A percentile compares a stretch with the other conserved stretches of the same genome.
phyloP scores from a whole-genome alignment of 2,329 filamentous ascomycete genomes.

The Microsporum audouinii region DNA sequence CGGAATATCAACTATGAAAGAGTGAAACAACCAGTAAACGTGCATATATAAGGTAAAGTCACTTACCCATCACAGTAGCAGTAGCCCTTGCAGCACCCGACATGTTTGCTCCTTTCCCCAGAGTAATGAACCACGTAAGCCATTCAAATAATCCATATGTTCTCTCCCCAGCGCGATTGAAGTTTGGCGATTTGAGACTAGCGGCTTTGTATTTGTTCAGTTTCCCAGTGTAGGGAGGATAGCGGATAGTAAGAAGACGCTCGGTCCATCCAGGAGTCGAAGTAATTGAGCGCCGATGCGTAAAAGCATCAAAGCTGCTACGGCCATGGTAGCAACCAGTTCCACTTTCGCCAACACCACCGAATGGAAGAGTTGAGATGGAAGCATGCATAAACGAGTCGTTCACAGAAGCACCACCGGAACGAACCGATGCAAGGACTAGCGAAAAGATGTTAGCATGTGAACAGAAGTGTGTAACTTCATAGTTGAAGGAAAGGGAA shows the following conservation, averaged over 20 bases:
- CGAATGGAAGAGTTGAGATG: constrained; percentile 63
- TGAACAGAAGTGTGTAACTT: background rate
- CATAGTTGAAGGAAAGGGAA: background rate
- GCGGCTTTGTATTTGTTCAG: constrained; percentile 41
- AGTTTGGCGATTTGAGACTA: constrained; percentile 45
- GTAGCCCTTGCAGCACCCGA: constrained; percentile 27
- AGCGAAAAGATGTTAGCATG: background rate
- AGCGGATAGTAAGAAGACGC: constrained; percentile 44
- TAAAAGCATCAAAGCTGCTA: constrained; percentile 53
- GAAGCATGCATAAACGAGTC: constrained; percentile 57
- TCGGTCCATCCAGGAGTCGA: constrained; percentile 52
- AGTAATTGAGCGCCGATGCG: constrained; percentile 48
- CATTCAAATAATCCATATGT: constrained; percentile 25
- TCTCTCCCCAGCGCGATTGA: constrained; percentile 46
- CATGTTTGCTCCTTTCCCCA: constrained; percentile 32
- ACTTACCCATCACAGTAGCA: constrained; percentile 32
- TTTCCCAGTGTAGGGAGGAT: constrained; percentile 51
- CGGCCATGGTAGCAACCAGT: constrained; percentile 67
- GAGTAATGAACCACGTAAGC: constrained; percentile 30
- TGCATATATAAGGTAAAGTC: constrained; percentile 9
- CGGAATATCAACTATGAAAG: background rate
- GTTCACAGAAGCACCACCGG: constrained; percentile 51
- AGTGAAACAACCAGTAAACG: background rate
- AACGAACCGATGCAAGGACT: constrained; percentile 54
- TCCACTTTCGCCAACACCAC: constrained; percentile 71